phyloP scores from a whole-genome alignment of 176 grass and related monocot genomes.

The Phoenix roebelenii region DNA sequence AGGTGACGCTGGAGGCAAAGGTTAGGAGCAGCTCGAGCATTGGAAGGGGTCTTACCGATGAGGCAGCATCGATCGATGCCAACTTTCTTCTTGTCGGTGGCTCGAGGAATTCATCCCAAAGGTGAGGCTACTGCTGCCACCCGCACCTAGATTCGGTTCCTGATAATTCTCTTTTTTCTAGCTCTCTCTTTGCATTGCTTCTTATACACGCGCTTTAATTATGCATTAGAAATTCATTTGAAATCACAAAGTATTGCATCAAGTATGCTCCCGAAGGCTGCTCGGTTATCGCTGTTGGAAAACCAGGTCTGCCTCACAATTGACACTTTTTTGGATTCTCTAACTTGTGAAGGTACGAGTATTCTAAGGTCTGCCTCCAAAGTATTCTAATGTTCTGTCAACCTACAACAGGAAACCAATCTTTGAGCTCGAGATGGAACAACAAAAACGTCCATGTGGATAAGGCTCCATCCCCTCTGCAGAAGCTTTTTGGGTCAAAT shows the following conservation, averaged over 20 bases:
- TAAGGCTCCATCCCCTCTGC: constrained; percentile 34
- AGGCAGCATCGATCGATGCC: constrained; percentile 49
- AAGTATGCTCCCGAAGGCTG: constrained; percentile 59
- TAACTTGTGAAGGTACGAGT: constrained; percentile 44
- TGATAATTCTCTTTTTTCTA: background rate
- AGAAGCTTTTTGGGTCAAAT: constrained; percentile 57
- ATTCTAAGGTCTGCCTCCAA: background rate
- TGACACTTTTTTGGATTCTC: constrained; percentile 19
- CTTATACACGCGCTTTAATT: background rate
- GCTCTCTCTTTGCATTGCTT: background rate
- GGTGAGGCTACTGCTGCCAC: constrained; percentile 16
- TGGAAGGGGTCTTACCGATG: constrained; percentile 56
- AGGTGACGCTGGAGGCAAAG: constrained; percentile 94
- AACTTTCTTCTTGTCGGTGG: constrained; percentile 65
- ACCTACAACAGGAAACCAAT: constrained; percentile 25
- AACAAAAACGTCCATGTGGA: constrained; percentile 14
- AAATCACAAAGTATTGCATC: constrained; percentile 69
- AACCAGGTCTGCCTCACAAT: constrained; percentile 23
- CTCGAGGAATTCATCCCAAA: constrained; percentile 46
- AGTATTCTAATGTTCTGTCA: background rate
- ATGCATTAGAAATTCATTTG: constrained; percentile 44
- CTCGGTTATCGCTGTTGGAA: constrained; percentile 59
- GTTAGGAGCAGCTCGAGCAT: constrained; percentile 65
- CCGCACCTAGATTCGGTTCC: too few relatives aligned
- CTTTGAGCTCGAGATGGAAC: constrained; percentile 53